phyloP scores from a whole-genome alignment of 257 asterid genomes.

The Jasminum sambac region DNA sequence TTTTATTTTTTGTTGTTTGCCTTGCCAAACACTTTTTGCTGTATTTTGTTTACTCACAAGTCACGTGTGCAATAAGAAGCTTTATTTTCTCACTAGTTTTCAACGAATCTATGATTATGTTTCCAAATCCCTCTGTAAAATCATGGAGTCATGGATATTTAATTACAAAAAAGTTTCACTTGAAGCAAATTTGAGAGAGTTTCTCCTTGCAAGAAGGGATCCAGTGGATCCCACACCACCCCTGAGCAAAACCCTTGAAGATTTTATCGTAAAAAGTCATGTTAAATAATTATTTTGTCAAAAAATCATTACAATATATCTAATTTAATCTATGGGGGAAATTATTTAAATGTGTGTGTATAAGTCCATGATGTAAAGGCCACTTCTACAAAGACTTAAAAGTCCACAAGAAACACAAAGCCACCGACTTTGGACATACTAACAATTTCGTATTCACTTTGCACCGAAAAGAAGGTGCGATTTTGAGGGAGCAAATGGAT shows the following conservation, averaged over 20 bases:
- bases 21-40: conserved; percentile 31
- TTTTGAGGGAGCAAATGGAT: conserved; percentile 16
- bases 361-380: not conserved
- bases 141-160: too few species aligned
- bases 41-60: conserved; percentile 1
- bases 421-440: conserved; percentile 25
- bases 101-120: conserved; percentile 34
- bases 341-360: too few species aligned
- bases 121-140: conserved; percentile 6
- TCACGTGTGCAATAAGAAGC: conserved; percentile 31
- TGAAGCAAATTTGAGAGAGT: too few species aligned
- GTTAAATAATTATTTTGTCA: too few species aligned
- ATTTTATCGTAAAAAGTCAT: too few species aligned
- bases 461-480: conserved; percentile 46
- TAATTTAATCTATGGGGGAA: too few species aligned
- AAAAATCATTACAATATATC: too few species aligned
- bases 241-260: too few species aligned
- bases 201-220: too few species aligned
- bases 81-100: conserved; percentile 30
- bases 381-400: not conserved
- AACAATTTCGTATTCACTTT: conserved; percentile 32
- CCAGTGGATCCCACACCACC: too few species aligned
- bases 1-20: conserved; percentile 26
- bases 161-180: too few species aligned
- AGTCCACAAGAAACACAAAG: conserved; percentile 21